phyloP scores from a whole-genome alignment of 768 basidiomycete genomes.

The Boletus rubescentipes region DNA sequence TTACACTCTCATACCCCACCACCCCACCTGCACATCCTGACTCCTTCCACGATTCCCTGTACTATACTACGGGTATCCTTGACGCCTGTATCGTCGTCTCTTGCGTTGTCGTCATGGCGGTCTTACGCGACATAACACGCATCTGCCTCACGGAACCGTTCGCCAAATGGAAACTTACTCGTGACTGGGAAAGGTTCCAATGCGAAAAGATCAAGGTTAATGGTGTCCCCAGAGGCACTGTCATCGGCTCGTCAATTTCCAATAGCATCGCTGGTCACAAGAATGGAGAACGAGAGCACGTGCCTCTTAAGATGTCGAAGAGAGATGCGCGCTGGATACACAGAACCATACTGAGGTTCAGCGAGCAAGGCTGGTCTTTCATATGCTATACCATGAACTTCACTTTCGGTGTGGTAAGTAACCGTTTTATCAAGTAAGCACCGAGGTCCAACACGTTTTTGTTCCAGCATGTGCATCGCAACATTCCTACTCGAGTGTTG shows the following conservation, averaged over 20 bases:
- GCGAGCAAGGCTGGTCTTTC: constrained; percentile 91
- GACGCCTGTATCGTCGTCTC: constrained; percentile 77
- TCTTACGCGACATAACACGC: constrained; percentile 27
- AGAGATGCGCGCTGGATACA: constrained; percentile 39
- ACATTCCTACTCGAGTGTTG: constrained; percentile 64
- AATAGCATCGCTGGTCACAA: constrained; percentile 33
- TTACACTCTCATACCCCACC: too few relatives aligned
- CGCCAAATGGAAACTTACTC: constrained; percentile 42
- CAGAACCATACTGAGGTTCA: constrained; percentile 78
- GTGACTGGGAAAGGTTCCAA: constrained; percentile 41
- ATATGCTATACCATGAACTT: constrained; percentile 79
- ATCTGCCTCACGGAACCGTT: too few relatives aligned
- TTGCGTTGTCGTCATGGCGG: constrained; percentile 81
- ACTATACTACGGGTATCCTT: constrained; percentile 69
- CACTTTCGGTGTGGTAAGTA: constrained; percentile 76
- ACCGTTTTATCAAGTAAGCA: constrained; percentile 4
- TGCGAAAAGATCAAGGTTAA: constrained; percentile 15
- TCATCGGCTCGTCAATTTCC: background rate
- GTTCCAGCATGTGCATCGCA: constrained; percentile 74
- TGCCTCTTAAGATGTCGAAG: too few relatives aligned
- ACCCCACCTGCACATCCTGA: constrained; percentile 47
- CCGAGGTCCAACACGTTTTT: constrained; percentile 4
- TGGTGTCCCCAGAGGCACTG: constrained; percentile 24
- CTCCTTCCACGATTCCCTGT: constrained; percentile 66
- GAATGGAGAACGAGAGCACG: constrained; percentile 42